A percentile compares a stretch with the other conserved stretches of the same genome.
Conservation (phyloP, 1,284 basidiomycete genomes). For the Tilletia walkeri region DNA sequence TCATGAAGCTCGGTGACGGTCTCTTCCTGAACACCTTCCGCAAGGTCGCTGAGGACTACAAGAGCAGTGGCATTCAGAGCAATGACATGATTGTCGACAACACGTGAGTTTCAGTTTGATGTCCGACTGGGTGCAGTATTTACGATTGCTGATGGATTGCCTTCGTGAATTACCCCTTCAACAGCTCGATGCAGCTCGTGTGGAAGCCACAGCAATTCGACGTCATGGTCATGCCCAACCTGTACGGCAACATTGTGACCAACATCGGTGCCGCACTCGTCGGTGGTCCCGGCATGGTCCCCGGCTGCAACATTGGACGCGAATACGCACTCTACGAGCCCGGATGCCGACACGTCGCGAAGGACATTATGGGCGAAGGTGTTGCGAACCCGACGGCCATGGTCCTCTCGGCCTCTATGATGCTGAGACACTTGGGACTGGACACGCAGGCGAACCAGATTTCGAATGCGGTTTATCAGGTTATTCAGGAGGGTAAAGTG, state of each 20-base stretch:
- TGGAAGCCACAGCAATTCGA: slow-evolving; percentile 93
- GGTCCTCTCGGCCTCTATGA: slow-evolving; percentile 96
- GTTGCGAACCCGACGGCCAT: slow-evolving; percentile 97
- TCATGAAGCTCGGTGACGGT: slow-evolving; percentile 99
- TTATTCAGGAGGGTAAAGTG: slow-evolving; percentile 84
- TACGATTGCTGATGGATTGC: no score
- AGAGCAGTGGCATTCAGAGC: slow-evolving; percentile 82
- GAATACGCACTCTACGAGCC: slow-evolving; percentile 99
- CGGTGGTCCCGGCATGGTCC: slow-evolving; percentile 94
- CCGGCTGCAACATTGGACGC: slow-evolving; percentile 95
- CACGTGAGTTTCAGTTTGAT: slow-evolving; percentile 66
- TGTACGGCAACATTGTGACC: slow-evolving; percentile 93
- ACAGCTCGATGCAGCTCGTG: slow-evolving; percentile 95
- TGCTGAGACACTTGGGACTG: slow-evolving; percentile 96
- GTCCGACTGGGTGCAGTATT: neutral
- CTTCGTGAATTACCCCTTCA: no score
- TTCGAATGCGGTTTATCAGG: slow-evolving; percentile 76
- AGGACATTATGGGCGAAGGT: slow-evolving; percentile 96
- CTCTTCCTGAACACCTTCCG: slow-evolving; percentile 99
- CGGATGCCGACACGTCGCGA: slow-evolving; percentile 96
- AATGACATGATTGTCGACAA: slow-evolving; percentile 99
- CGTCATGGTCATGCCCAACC: slow-evolving; percentile 97
- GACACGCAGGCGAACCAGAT: slow-evolving; percentile 93
- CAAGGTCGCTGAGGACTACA: slow-evolving; percentile 88
- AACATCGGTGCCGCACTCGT: slow-evolving; percentile 98